phyloP scores from a whole-genome alignment of 164 flowering plant species.

The Vitis cinerea region DNA sequence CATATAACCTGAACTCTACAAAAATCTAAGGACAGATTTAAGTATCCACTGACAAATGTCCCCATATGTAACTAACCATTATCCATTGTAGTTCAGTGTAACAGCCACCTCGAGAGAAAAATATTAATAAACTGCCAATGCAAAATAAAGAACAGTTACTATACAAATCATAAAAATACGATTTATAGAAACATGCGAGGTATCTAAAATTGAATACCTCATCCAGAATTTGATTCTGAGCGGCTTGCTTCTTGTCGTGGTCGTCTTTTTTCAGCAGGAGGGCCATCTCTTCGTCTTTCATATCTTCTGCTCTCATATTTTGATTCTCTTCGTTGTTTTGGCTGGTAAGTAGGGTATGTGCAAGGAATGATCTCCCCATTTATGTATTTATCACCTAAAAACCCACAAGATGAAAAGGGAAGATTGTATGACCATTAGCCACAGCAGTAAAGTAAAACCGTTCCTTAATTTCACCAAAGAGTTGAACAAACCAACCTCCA shows the following conservation, averaged over 20 bases:
- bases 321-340: constrained; percentile 61
- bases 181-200: background rate
- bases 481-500: constrained; percentile 59
- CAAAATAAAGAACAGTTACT: background rate
- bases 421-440: background rate
- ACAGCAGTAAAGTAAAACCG: background rate
- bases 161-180: background rate
- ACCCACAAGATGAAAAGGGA: background rate
- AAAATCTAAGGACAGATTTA: background rate
- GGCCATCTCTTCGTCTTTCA: constrained; percentile 76
- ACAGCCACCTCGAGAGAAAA: constrained; percentile 1
- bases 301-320: constrained; percentile 74
- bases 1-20: background rate
- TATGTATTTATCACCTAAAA: constrained; percentile 80
- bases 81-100: background rate
- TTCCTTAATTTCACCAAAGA: background rate
- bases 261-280: constrained; percentile 56
- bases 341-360: constrained; percentile 90
- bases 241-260: constrained; percentile 43
- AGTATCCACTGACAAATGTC: background rate
- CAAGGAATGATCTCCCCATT: constrained; percentile 98
- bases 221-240: constrained; percentile 47
- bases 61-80: background rate
- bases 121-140: constrained; percentile 3
- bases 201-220: constrained; percentile 20